Conservation (phyloP, 176 grass and related monocot species). For the Elymus sibiricus region DNA sequence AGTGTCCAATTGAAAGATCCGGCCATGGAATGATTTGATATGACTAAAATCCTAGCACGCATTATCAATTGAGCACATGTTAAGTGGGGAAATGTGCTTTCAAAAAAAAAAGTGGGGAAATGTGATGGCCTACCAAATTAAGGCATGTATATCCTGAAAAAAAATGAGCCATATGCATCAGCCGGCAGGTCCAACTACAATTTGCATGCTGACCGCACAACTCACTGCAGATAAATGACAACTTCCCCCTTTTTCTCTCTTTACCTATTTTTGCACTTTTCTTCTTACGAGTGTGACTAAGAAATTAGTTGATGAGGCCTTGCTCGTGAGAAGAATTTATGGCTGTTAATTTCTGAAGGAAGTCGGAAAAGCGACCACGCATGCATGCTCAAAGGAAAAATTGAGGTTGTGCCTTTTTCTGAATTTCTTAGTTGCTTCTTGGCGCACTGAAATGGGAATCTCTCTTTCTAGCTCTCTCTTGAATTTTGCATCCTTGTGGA, state of each 20-base stretch:
- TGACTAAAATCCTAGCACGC: not conserved
- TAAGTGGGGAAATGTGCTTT: not conserved
- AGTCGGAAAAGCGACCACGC: not conserved
- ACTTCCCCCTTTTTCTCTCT: not conserved
- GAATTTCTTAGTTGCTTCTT: not conserved
- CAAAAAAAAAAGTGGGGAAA: not conserved
- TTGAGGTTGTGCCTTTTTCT: not conserved
- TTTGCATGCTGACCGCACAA: too few relatives aligned
- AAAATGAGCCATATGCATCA: not conserved
- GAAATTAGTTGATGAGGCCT: not conserved
- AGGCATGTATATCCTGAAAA: not conserved
- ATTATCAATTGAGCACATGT: not conserved
- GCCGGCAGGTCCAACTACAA: not conserved
- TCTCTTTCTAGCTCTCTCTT: not conserved
- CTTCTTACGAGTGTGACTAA: not conserved
- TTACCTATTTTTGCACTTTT: not conserved
- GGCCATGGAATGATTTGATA: not conserved
- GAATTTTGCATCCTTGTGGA: not conserved
- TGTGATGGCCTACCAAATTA: not conserved
- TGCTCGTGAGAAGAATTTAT: not conserved
- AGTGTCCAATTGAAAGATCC: not conserved
- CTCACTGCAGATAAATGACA: not conserved
- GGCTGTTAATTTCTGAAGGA: too few relatives aligned
- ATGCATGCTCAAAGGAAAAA: not conserved
- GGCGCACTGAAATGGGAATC: not conserved